A percentile compares a stretch with the other conserved stretches of the same genome.
These are phyloP conservation scores for Backusella tarrabulga DNA, from an alignment of 192 early-diverging fungal species.

Conservation along the genomic window DNA sequence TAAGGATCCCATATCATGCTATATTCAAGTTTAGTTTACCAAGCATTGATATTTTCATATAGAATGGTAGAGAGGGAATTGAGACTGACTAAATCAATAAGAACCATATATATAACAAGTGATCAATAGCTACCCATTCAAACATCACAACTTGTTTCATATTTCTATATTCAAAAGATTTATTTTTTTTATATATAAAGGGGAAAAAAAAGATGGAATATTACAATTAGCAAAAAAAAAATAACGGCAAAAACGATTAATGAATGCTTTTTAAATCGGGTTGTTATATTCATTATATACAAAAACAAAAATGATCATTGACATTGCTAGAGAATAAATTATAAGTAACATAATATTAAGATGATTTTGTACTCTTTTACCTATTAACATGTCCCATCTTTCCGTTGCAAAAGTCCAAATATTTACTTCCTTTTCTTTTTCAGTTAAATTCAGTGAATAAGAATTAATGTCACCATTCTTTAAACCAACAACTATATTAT, in stretches of 20 bases:
- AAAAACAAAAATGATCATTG: constrained; percentile 12
- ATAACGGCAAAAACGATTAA: neutral
- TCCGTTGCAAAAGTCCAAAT: constrained; percentile 16
- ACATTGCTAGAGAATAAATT: neutral
- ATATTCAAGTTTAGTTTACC: neutral
- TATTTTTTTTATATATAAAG: too few species aligned
- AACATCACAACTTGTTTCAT: too few species aligned
- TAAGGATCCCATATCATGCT: neutral
- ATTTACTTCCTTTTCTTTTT: constrained; percentile 5
- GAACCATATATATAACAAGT: neutral
- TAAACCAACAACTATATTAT: constrained; percentile 7
- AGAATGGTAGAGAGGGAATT: neutral
- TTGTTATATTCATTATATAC: constrained; percentile 13
- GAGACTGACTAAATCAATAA: too few species aligned
- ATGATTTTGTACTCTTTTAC: neutral
- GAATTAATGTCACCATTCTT: constrained; percentile 15
- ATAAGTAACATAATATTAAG: neutral
- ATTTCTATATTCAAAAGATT: too few species aligned
- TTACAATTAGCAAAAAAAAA: neutral
- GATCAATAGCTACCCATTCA: too few species aligned
- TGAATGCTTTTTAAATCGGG: neutral
- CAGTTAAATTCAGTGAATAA: constrained; percentile 6
- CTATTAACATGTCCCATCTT: constrained; percentile 19
- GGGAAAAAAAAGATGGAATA: neutral
- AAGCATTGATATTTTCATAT: neutral